phyloP scores from a whole-genome alignment of 73 alveolate species.

The Paraurostyla sp. region DNA sequence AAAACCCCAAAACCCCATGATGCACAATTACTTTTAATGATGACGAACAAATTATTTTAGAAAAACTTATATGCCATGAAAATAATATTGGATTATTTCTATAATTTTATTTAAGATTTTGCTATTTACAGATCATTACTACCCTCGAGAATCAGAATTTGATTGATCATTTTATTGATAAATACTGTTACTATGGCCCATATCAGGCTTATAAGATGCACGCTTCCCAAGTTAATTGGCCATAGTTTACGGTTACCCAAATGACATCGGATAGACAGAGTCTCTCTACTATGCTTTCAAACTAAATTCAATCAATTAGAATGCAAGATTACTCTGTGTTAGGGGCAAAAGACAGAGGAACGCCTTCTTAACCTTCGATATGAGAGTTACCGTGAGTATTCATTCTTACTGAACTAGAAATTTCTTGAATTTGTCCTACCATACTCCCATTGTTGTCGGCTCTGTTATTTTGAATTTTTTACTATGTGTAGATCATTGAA shows the following conservation, averaged over 20 bases:
- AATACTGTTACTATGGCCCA: background rate
- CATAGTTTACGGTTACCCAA: background rate
- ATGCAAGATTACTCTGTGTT: background rate
- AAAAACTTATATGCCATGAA: too few relatives aligned
- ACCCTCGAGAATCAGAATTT: too few relatives aligned
- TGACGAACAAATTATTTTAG: too few relatives aligned
- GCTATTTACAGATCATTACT: too few relatives aligned
- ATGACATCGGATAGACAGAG: slow-evolving; percentile 13
- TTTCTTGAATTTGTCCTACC: background rate
- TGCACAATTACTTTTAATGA: too few relatives aligned
- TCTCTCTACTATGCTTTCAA: background rate
- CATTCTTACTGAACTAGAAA: background rate
- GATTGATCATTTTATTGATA: too few relatives aligned
- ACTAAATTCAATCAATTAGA: background rate
- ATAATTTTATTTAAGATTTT: too few relatives aligned
- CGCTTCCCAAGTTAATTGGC: background rate
- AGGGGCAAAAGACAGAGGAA: slow-evolving; percentile 26
- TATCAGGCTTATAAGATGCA: background rate
- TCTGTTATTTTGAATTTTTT: background rate
- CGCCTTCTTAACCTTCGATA: background rate
- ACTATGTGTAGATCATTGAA: background rate
- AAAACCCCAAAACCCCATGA: too few relatives aligned
- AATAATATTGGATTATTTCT: too few relatives aligned
- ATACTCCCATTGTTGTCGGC: background rate
- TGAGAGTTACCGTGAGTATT: background rate